Percentiles rank a stretch among this genome's conserved stretches.
Evolutionary conservation across 495 filamentous ascomycete species (phyloP).

Genomic region (Aspergillus funiculosus): DNA sequence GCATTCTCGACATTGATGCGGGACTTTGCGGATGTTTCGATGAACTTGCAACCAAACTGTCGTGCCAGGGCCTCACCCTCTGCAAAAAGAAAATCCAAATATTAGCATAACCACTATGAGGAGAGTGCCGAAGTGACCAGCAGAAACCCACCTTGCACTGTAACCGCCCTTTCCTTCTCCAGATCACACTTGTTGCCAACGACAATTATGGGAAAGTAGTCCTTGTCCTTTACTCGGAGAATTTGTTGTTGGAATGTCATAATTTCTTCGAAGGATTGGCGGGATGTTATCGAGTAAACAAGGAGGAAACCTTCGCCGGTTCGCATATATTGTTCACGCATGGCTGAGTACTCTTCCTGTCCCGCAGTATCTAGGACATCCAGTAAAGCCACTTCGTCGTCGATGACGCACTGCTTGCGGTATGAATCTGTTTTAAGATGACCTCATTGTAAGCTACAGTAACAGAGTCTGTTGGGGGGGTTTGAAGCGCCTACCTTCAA

Average conservation of each 20-base stretch:
- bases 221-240: constrained; percentile 95
- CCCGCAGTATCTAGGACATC: constrained; percentile 97
- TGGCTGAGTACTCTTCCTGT: constrained; percentile 98
- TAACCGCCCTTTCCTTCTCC: constrained; percentile 82
- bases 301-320: constrained; percentile 97
- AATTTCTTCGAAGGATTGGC: constrained; percentile 97
- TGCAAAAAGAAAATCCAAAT: constrained; percentile 34
- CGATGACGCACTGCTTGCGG: constrained; percentile 98
- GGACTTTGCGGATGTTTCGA: constrained; percentile 97
- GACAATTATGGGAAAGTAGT: constrained; percentile 98
- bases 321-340: constrained; percentile 99
- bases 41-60: constrained; percentile 92
- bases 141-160: constrained; percentile 69
- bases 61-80: constrained; percentile 84
- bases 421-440: constrained; percentile 70
- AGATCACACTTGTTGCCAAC: constrained; percentile 99
- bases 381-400: constrained; percentile 93
- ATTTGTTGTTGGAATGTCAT: constrained; percentile 98
- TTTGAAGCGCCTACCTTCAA: constrained; percentile 75
- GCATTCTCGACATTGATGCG: constrained; percentile 97
- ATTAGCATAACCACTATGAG: constrained; percentile 18
- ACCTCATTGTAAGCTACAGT: constrained; percentile 17
- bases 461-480: constrained; percentile 4
- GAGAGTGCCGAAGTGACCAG: not conserved
- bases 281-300: constrained; percentile 95